Evolutionary conservation across 345 rosid genomes (phyloP).

Genomic region (Gossypium ekmanianum): DNA sequence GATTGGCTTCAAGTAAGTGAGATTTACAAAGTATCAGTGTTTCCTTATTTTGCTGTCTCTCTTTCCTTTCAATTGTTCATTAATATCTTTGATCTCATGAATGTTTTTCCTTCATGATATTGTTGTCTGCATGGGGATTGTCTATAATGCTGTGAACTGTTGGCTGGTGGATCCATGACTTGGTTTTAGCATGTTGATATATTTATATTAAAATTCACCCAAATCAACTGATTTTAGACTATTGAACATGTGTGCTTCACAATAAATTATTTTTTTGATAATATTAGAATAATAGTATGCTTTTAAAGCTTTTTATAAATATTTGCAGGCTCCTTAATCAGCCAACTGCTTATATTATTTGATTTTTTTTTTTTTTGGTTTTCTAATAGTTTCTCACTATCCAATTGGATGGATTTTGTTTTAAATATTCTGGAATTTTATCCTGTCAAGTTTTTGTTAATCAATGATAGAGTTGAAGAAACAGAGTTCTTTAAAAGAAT

Average conservation of each 20-base stretch:
- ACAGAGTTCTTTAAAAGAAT: constrained; percentile 6
- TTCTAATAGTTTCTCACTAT: background rate
- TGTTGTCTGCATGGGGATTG: background rate
- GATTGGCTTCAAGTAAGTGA: constrained; percentile 94
- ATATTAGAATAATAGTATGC: background rate
- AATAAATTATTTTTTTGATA: background rate
- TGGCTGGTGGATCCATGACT: background rate
- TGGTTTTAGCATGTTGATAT: background rate
- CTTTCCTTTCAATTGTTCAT: constrained; percentile 1
- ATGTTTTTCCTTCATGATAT: background rate
- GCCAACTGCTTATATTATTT: background rate
- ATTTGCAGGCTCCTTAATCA: background rate
- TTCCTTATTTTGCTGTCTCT: constrained; percentile 7
- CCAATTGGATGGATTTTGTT: background rate
- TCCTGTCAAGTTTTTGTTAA: background rate
- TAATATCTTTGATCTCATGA: background rate
- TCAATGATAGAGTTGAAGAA: constrained; percentile 1
- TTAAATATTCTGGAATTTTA: background rate
- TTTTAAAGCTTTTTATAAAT: background rate
- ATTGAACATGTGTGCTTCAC: background rate
- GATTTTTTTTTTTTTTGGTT: background rate
- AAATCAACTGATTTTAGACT: background rate
- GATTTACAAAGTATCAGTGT: background rate
- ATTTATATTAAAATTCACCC: background rate
- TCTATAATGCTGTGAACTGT: background rate